These are phyloP conservation scores for Hortiboletus campestris DNA, from an alignment of 768 basidiomycete genomes.

Conservation along the genomic window DNA sequence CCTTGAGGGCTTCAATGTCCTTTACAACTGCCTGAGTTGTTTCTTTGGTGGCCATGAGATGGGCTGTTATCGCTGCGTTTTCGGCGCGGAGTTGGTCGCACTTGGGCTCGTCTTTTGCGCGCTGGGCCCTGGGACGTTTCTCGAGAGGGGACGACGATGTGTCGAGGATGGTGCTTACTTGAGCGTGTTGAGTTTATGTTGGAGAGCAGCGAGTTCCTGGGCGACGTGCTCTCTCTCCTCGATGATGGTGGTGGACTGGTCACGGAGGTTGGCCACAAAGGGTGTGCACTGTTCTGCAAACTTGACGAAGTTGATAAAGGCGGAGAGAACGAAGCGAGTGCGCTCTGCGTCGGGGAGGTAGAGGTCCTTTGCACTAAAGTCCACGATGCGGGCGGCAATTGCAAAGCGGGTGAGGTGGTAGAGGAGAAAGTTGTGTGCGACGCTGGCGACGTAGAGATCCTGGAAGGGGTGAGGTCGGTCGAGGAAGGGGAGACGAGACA, in stretches of 20 bases:
- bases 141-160: neutral
- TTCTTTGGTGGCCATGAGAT: conserved; percentile 70
- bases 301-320: conserved; percentile 91
- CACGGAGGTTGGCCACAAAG: conserved; percentile 61
- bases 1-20: conserved; percentile 69
- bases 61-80: conserved; percentile 59
- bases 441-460: conserved; percentile 64
- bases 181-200: conserved; percentile 50
- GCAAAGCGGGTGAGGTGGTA: conserved; percentile 78
- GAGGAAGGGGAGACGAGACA: conserved; percentile 1
- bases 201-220: conserved; percentile 47
- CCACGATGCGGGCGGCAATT: conserved; percentile 66
- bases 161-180: conserved; percentile 43
- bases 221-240: conserved; percentile 60
- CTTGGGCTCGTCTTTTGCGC: conserved; percentile 67
- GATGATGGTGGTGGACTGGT: conserved; percentile 53
- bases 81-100: conserved; percentile 58
- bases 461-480: conserved; percentile 23
- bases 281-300: conserved; percentile 75
- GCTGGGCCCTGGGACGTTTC: conserved; percentile 46
- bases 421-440: conserved; percentile 62
- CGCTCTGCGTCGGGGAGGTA: conserved; percentile 70
- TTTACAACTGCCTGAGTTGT: conserved; percentile 55
- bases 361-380: conserved; percentile 77
- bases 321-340: conserved; percentile 73